These are phyloP conservation scores for Neofusicoccum cordaticola DNA, from an alignment of 2,329 filamentous ascomycete genomes.

Conservation along the genomic window DNA sequence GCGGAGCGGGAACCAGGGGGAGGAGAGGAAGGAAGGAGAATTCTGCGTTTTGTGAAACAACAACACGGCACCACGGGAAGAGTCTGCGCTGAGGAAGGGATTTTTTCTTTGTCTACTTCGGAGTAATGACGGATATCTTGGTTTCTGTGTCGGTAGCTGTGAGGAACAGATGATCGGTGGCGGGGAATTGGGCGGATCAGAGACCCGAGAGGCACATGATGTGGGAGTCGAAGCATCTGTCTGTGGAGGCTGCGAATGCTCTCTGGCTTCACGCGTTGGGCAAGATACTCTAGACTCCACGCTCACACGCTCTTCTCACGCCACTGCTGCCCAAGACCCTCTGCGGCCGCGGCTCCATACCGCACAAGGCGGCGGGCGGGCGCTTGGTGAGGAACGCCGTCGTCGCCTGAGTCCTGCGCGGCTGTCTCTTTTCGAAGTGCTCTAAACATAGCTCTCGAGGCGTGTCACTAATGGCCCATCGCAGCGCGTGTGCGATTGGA, in stretches of 20 bases:
- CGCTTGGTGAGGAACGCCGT: background rate
- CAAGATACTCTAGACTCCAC: background rate
- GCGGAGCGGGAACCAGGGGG: background rate
- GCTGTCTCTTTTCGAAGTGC: background rate
- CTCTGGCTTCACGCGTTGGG: background rate
- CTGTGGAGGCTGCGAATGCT: no score
- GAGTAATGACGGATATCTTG: no score
- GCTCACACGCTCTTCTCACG: background rate
- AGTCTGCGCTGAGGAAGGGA: no score
- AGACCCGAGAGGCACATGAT: no score
- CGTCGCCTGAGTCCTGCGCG: background rate
- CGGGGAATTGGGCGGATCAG: no score
- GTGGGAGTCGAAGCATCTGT: no score
- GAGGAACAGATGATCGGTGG: no score
- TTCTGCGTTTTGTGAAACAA: background rate
- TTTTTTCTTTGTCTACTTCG: no score
- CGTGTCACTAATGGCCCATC: background rate
- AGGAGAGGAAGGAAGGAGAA: background rate
- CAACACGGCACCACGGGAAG: background rate
- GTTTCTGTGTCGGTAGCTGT: no score
- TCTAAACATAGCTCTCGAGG: background rate
- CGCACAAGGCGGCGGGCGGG: background rate
- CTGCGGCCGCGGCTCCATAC: background rate
- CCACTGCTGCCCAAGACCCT: background rate
- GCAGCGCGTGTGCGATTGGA: background rate